Conservation (phyloP, 257 asterid genomes). For the Penstemon barbatus region DNA sequence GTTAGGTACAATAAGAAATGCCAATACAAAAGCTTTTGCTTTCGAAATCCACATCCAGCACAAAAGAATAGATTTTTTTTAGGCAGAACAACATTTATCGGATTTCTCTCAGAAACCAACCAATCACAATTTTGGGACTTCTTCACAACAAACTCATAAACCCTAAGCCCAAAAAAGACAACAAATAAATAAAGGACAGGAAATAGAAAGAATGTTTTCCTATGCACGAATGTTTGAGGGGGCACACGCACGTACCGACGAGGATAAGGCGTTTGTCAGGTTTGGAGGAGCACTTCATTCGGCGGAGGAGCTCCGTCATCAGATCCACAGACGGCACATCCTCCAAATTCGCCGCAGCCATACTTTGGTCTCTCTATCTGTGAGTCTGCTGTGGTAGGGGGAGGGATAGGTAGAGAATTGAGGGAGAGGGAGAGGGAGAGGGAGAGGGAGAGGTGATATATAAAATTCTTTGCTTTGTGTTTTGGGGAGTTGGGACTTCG, state of each 20-base stretch:
- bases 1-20: neutral
- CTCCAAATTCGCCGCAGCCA: conserved; percentile 51
- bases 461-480: conserved; percentile 29
- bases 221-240: too few relatives aligned
- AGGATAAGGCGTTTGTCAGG: conserved; percentile 89
- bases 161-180: neutral
- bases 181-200: too few relatives aligned
- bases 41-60: too few relatives aligned
- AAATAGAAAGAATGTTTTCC: too few relatives aligned
- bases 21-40: too few relatives aligned
- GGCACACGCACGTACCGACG: conserved; percentile 41
- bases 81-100: neutral
- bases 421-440: too few relatives aligned
- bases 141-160: neutral
- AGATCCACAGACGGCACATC: conserved; percentile 70
- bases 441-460: neutral
- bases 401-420: neutral
- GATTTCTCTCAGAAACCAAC: neutral
- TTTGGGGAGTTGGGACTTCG: conserved; percentile 25
- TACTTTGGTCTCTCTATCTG: conserved; percentile 9
- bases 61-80: too few relatives aligned
- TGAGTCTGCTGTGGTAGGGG: neutral
- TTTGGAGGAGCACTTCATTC: conserved; percentile 67
- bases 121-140: conserved; percentile 4
- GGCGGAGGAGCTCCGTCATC: conserved; percentile 81